Evolutionary conservation across 164 flowering plant genomes (phyloP), one percentile per base, ranked within the genome.

Genomic region (Stephania yunnanensis): DNA sequence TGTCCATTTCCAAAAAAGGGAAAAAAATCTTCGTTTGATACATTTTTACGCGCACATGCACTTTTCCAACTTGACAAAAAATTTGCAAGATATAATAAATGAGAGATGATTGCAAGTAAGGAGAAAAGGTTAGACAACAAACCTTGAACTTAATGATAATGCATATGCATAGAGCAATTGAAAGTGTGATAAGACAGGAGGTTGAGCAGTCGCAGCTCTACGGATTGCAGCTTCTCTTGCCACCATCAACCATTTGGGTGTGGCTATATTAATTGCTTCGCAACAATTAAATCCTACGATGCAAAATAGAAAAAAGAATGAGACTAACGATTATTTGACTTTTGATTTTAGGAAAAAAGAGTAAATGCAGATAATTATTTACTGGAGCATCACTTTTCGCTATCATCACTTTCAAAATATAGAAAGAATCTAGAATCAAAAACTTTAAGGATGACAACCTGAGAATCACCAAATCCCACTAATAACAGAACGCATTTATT

Each of bases 251-350:
- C 99, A 95, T 86, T 87, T 96, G 68, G 99, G 97, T 68, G 99
- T 95, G 8, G 99, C 99, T 85, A 95, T 92, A 76, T 95, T 95
- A 76, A 97, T 86, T 66, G 99, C 98, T 88, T 95, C 99, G 42
- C 96, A 97, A 84, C 90, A 89, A 73, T 93, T 95, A 80, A 93
- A 95, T 55, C 99, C 99, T 95, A 70, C 46, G 68, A 29, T 25
- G 8, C 45, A 70, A 67, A 74, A 65, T 58, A 65, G 69, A 55
- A 71, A 76, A 73, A n/a, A 22, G 29, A 74, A 73, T 46, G 58
- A 61, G 67, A 45, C 0, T 15, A 50, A 42, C 17, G 7, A 58
- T 6, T 17, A 15, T 58, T 58, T 36, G 42, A 58, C 65, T 58
- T n/a, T 58, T 7, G 19, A 17, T 55, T 13, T 7, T 5, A 55